Evolutionary conservation across 306 rosid species (phyloP).

Genomic region (Cucurbita ficifolia): DNA sequence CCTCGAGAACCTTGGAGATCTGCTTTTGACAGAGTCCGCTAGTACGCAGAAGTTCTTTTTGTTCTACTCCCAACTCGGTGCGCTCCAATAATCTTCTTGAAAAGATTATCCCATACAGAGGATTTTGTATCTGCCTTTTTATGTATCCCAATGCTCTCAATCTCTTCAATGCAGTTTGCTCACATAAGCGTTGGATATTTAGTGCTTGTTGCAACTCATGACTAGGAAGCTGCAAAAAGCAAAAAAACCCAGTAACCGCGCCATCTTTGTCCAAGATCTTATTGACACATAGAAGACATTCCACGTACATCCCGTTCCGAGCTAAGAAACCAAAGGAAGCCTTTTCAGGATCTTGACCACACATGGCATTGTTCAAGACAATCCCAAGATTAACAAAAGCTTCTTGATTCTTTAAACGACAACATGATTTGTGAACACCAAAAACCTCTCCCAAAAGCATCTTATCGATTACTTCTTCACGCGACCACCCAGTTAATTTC

Average conservation of each 20-base stretch:
- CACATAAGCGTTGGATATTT: slow-evolving; percentile 68
- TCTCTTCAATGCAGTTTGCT: slow-evolving; percentile 78
- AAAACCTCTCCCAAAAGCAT: slow-evolving; percentile 94
- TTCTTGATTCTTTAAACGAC: slow-evolving; percentile 87
- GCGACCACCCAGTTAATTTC: slow-evolving; percentile 75
- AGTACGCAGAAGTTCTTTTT: slow-evolving; percentile 48
- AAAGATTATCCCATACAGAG: slow-evolving; percentile 53
- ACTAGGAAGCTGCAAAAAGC: slow-evolving; percentile 93
- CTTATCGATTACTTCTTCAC: slow-evolving; percentile 75
- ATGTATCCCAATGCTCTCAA: slow-evolving; percentile 49
- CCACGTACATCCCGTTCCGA: slow-evolving; percentile 51
- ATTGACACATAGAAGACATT: slow-evolving; percentile 73
- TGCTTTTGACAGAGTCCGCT: slow-evolving; percentile 70
- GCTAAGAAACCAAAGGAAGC: slow-evolving; percentile 55
- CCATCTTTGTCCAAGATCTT: slow-evolving; percentile 70
- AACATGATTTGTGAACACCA: slow-evolving; percentile 47
- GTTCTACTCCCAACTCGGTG: slow-evolving; percentile 58
- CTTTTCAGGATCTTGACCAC: slow-evolving; percentile 59
- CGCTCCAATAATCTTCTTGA: slow-evolving; percentile 57
- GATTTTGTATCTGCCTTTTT: slow-evolving; percentile 64
- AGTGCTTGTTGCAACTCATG: slow-evolving; percentile 78
- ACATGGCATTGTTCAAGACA: slow-evolving; percentile 63
- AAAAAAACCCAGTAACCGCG: slow-evolving; percentile 65
- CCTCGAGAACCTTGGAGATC: slow-evolving; percentile 81
- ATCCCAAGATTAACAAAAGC: slow-evolving; percentile 70